Evolutionary conservation across 2,329 filamentous ascomycete species (phyloP).

Genomic region (Fusarium sterilihyphosum): DNA sequence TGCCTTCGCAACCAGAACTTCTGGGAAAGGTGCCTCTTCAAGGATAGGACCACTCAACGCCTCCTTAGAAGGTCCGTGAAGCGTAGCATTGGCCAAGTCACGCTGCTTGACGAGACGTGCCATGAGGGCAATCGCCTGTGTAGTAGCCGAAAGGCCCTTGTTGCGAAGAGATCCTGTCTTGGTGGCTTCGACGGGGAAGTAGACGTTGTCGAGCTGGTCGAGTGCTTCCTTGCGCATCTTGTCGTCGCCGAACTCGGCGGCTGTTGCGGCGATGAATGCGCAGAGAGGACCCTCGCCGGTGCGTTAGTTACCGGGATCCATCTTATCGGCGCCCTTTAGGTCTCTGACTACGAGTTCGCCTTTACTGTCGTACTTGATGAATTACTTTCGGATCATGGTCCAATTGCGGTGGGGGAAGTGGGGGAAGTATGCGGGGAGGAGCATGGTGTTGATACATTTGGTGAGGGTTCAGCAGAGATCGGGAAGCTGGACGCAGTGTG

Average conservation of each 20-base stretch:
- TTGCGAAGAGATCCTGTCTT: neutral
- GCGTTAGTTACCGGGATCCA: neutral
- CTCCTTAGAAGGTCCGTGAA: neutral
- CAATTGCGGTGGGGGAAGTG: neutral
- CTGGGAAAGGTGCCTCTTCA: neutral
- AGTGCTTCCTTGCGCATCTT: neutral
- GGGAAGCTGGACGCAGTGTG: fast-evolving
- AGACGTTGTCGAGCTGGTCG: neutral
- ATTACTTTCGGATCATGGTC: neutral
- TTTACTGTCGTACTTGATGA: neutral
- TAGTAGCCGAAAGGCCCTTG: neutral
- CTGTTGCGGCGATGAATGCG: neutral
- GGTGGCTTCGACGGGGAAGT: neutral
- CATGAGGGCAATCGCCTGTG: neutral
- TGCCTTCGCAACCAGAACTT: neutral
- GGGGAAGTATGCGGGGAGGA: neutral
- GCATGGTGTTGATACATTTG: neutral
- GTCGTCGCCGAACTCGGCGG: neutral
- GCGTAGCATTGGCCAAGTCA: neutral
- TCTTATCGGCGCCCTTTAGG: neutral
- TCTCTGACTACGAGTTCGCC: neutral
- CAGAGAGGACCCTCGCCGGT: neutral
- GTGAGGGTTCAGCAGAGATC: neutral
- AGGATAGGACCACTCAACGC: neutral
- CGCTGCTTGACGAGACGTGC: neutral